phyloP scores from a whole-genome alignment of 768 basidiomycete genomes.

The Termitomyces sp. region DNA sequence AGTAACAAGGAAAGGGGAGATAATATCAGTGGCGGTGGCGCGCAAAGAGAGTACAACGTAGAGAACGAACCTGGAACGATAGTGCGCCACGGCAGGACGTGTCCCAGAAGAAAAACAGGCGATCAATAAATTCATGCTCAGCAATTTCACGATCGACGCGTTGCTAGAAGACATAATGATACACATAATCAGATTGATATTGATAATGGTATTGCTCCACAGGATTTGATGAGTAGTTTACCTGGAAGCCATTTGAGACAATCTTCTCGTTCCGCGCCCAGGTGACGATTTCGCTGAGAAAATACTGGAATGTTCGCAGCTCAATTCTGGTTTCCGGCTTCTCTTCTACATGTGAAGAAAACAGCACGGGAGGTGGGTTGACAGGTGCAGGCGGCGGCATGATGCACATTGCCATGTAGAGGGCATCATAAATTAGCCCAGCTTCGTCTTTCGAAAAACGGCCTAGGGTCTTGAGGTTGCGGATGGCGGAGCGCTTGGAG shows the following conservation, averaged over 20 bases:
- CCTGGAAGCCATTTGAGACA: conserved; percentile 90
- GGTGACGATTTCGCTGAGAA: conserved; percentile 88
- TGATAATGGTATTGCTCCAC: neutral
- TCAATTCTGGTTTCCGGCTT: conserved; percentile 89
- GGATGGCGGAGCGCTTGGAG: conserved; percentile 85
- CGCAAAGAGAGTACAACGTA: neutral
- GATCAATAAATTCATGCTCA: conserved; percentile 93
- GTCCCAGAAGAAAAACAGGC: conserved; percentile 96
- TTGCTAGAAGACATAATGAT: conserved; percentile 45
- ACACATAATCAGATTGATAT: neutral
- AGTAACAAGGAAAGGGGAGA: neutral
- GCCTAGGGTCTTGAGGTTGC: conserved; percentile 78
- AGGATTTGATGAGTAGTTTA: conserved; percentile 26
- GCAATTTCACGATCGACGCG: conserved; percentile 87
- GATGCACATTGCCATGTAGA: conserved; percentile 81
- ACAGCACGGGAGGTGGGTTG: conserved; percentile 46
- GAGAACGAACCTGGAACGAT: conserved; percentile 69
- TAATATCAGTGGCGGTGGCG: conserved; percentile 1
- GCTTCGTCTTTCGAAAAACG: conserved; percentile 85
- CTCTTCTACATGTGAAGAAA: conserved; percentile 66
- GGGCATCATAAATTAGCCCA: conserved; percentile 87
- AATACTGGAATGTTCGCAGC: conserved; percentile 79
- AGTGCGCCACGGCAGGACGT: conserved; percentile 73
- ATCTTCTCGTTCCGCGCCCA: conserved; percentile 96
- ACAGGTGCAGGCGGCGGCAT: conserved; percentile 61